Percentiles rank a stretch among this genome's conserved stretches.
phyloP scores from a whole-genome alignment of 148 eudicot genomes.

The Diospyros kaki region DNA sequence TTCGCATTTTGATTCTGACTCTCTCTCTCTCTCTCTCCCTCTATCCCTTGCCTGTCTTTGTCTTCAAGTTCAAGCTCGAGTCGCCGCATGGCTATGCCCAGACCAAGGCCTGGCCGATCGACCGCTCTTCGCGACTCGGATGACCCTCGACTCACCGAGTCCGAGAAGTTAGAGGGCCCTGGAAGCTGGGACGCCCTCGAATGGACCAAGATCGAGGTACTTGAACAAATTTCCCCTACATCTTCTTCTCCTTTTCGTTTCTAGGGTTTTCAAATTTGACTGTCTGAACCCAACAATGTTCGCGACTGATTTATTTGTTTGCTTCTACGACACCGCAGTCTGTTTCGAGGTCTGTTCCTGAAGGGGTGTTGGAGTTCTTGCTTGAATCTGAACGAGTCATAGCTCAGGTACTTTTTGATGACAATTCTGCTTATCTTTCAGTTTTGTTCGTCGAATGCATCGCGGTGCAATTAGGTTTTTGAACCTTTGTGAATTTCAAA shows the following conservation, averaged over 20 bases:
- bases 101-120: constrained; percentile 29
- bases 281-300: background rate
- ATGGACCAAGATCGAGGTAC: constrained; percentile 84
- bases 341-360: constrained; percentile 53
- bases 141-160: constrained; percentile 38
- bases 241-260: background rate
- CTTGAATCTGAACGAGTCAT: constrained; percentile 76
- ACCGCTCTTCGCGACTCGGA: constrained; percentile 37
- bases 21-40: background rate
- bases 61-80: background rate
- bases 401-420: constrained; percentile 40
- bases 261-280: background rate
- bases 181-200: constrained; percentile 83
- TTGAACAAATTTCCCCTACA: background rate
- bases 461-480: background rate
- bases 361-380: constrained; percentile 57
- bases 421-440: background rate
- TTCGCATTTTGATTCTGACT: background rate
- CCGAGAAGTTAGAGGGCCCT: constrained; percentile 63
- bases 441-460: background rate
- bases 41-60: background rate
- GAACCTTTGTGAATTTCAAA: background rate
- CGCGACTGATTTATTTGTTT: constrained; percentile 6
- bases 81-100: constrained; percentile 41
- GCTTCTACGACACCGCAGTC: constrained; percentile 32